These are phyloP conservation scores for Trichophyton simii DNA, from an alignment of 2,329 filamentous ascomycete species.

Conservation along the genomic window DNA sequence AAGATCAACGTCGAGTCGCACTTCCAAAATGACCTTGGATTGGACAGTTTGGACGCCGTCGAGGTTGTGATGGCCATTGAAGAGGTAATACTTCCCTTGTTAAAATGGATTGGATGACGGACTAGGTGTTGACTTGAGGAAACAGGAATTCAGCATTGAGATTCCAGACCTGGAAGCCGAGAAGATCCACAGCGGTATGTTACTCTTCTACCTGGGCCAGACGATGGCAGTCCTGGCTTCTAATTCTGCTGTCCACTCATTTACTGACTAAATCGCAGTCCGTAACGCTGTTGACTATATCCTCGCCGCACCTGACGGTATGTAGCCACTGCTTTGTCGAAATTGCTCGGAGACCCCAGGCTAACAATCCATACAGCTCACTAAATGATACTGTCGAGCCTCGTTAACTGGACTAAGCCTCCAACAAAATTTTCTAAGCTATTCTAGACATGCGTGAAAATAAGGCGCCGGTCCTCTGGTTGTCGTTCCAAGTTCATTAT, in stretches of 20 bases:
- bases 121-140: slow-evolving; percentile 9
- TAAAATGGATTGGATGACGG: slow-evolving; percentile 7
- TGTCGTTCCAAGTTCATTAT: slow-evolving; percentile 21
- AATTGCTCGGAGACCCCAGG: slow-evolving; percentile 17
- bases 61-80: slow-evolving; percentile 99
- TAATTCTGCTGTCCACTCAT: background rate
- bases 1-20: slow-evolving; percentile 75
- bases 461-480: slow-evolving; percentile 6
- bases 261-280: slow-evolving; percentile 41
- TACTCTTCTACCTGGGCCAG: background rate
- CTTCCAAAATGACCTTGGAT: slow-evolving; percentile 92
- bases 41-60: slow-evolving; percentile 95
- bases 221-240: background rate
- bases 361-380: slow-evolving; percentile 16
- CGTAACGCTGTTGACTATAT: slow-evolving; percentile 94
- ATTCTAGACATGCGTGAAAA: background rate
- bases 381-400: slow-evolving; percentile 4
- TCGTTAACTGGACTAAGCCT: background rate
- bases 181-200: slow-evolving; percentile 81
- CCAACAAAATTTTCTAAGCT: background rate
- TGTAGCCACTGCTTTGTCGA: slow-evolving; percentile 34
- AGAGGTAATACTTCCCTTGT: slow-evolving; percentile 51
- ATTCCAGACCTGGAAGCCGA: slow-evolving; percentile 97
- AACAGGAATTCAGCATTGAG: slow-evolving; percentile 75
- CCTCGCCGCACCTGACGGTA: slow-evolving; percentile 79